Conservation (phyloP, 2,329 filamentous ascomycete species). For the Claviceps sorghi region DNA sequence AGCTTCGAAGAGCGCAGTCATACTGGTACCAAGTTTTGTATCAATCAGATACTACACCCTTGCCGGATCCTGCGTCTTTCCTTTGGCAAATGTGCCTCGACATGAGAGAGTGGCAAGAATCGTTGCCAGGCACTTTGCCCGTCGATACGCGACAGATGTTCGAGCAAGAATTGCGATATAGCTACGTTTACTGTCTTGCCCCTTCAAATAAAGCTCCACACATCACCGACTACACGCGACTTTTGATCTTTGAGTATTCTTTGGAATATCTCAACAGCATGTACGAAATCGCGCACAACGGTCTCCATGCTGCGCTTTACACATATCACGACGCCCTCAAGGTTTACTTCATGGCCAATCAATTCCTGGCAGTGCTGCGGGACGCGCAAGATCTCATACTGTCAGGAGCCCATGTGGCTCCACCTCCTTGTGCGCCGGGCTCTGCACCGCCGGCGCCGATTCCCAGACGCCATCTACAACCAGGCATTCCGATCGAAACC, state of each 20-base stretch:
- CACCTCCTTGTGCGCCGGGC: constrained; percentile 30
- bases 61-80: constrained; percentile 54
- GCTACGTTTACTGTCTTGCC: constrained; percentile 77
- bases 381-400: constrained; percentile 43
- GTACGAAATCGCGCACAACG: constrained; percentile 48
- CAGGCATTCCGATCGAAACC: constrained; percentile 25
- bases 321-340: constrained; percentile 81
- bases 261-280: constrained; percentile 69
- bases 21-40: constrained; percentile 82
- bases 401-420: constrained; percentile 30
- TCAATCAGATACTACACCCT: constrained; percentile 56
- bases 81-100: constrained; percentile 63
- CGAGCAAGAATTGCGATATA: constrained; percentile 79
- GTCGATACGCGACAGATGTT: constrained; percentile 60
- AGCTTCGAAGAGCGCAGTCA: constrained; percentile 73
- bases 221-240: constrained; percentile 61
- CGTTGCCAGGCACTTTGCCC: constrained; percentile 52
- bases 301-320: constrained; percentile 50
- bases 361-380: constrained; percentile 46
- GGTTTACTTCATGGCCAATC: constrained; percentile 59
- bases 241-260: constrained; percentile 73
- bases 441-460: constrained; percentile 38
- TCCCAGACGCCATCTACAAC: constrained; percentile 26
- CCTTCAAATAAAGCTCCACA: constrained; percentile 60
- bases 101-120: constrained; percentile 69